These are phyloP conservation scores for Talaromyces sp. DNA, from an alignment of 2,329 filamentous ascomycete genomes.

Conservation along the genomic window DNA sequence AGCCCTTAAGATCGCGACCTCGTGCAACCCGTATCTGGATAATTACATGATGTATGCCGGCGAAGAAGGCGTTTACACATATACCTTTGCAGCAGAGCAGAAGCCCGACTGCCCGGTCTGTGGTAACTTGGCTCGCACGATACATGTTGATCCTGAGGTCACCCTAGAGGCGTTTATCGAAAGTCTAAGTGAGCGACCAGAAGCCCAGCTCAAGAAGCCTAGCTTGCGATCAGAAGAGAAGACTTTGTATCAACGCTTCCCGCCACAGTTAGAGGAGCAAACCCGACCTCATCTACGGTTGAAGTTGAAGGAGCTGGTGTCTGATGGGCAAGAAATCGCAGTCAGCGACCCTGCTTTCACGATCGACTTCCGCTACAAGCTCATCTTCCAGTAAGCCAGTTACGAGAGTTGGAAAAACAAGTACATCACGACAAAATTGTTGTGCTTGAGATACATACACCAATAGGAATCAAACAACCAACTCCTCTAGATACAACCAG, in stretches of 20 bases:
- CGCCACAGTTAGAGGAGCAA: constrained; percentile 74
- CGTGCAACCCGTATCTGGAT: constrained; percentile 72
- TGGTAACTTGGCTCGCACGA: constrained; percentile 71
- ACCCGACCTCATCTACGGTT: constrained; percentile 76
- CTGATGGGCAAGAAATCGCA: constrained; percentile 80
- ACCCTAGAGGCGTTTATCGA: constrained; percentile 84
- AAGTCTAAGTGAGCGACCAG: constrained; percentile 72
- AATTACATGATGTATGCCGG: constrained; percentile 99
- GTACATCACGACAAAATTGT: background rate
- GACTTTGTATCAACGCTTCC: constrained; percentile 85
- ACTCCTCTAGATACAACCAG: constrained; percentile 8
- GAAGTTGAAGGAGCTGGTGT: constrained; percentile 71
- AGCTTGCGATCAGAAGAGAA: constrained; percentile 75
- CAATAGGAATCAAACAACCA: constrained; percentile 12
- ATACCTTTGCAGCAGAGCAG: constrained; percentile 91
- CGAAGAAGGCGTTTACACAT: constrained; percentile 92
- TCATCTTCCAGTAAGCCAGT: constrained; percentile 40
- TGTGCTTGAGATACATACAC: constrained; percentile 11
- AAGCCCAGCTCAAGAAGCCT: constrained; percentile 90
- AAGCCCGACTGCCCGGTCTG: constrained; percentile 95
- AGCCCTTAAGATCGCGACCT: constrained; percentile 87
- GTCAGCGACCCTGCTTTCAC: constrained; percentile 88
- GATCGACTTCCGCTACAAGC: constrained; percentile 61
- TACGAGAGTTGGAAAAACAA: background rate
- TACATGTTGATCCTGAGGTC: constrained; percentile 63